Evolutionary conservation across 2,329 filamentous ascomycete genomes (phyloP).

Genomic region (Macrophomina pseudophaseolina): DNA sequence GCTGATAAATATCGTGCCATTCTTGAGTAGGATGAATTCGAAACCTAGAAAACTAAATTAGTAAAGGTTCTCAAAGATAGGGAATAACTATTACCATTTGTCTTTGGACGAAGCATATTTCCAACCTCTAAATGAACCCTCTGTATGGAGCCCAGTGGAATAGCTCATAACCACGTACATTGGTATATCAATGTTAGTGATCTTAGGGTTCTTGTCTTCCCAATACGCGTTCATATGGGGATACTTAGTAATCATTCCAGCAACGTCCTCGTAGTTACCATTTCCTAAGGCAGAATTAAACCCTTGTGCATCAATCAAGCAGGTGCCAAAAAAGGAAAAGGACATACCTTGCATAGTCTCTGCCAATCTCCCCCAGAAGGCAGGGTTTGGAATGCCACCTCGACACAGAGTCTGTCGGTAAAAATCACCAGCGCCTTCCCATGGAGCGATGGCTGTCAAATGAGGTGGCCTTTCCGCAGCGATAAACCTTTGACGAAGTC

Average conservation of each 20-base stretch:
- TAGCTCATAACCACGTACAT: neutral
- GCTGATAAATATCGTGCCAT: constrained; percentile 27
- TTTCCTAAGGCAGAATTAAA: too few species aligned
- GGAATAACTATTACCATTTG: neutral
- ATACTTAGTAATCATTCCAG: constrained; percentile 27
- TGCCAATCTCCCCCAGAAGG: too few species aligned
- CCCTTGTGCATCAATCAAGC: too few species aligned
- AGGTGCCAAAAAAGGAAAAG: too few species aligned
- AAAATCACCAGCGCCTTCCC: constrained; percentile 13
- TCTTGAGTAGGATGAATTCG: constrained; percentile 26
- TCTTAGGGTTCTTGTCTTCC: neutral
- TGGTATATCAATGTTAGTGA: constrained; percentile 6
- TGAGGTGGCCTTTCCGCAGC: constrained; percentile 14
- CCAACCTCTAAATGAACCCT: neutral
- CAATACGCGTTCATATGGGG: constrained; percentile 27
- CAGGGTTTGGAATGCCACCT: constrained; percentile 27
- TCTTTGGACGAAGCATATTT: neutral
- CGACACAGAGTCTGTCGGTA: constrained; percentile 30
- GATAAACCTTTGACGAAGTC: neutral
- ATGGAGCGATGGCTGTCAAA: neutral
- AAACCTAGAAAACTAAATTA: neutral
- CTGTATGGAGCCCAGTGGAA: neutral
- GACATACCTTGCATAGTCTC: too few species aligned
- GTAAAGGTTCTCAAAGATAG: constrained; percentile 17
- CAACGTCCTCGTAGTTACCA: constrained; percentile 25